Evolutionary conservation across 2,329 filamentous ascomycete species (phyloP).

Genomic region (Epichloe coenophiala): DNA sequence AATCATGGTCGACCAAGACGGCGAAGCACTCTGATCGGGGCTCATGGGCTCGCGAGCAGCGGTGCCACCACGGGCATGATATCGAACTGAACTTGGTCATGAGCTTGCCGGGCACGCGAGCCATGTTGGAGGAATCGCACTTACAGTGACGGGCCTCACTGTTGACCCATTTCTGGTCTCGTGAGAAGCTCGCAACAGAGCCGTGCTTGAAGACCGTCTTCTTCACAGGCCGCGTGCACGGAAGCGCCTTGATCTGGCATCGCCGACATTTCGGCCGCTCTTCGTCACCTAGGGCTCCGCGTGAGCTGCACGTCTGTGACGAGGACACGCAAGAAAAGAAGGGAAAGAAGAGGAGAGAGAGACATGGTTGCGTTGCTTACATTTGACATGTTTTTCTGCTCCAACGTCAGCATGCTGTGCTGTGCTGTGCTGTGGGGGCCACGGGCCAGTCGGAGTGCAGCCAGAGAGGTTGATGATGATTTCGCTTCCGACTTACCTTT

Average conservation of each 20-base stretch:
- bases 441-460: neutral
- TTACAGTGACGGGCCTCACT: constrained; percentile 21
- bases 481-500: constrained; percentile 15
- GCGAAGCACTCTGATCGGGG: neutral
- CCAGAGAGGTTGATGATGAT: neutral
- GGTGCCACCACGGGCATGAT: constrained; percentile 9
- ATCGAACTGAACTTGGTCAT: constrained; percentile 7
- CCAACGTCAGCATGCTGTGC: constrained; percentile 5
- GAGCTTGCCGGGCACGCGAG: neutral
- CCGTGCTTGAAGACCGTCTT: constrained; percentile 25
- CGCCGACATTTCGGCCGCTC: constrained; percentile 22
- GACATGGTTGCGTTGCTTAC: constrained; percentile 9
- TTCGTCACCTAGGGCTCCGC: constrained; percentile 20
- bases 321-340: no score
- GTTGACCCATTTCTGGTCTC: constrained; percentile 24
- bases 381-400: constrained; percentile 23
- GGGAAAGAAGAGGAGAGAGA: no score
- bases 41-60: constrained; percentile 1
- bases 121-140: constrained; percentile 5
- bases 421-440: neutral
- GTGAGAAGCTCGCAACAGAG: constrained; percentile 18
- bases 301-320: neutral
- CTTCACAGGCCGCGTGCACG: constrained; percentile 20
- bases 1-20: neutral
- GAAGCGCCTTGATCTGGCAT: constrained; percentile 19